Base-by-base conservation (phyloP, 176 grass and related monocot genomes). In the Miscanthus lutarioriparius region DNA sequence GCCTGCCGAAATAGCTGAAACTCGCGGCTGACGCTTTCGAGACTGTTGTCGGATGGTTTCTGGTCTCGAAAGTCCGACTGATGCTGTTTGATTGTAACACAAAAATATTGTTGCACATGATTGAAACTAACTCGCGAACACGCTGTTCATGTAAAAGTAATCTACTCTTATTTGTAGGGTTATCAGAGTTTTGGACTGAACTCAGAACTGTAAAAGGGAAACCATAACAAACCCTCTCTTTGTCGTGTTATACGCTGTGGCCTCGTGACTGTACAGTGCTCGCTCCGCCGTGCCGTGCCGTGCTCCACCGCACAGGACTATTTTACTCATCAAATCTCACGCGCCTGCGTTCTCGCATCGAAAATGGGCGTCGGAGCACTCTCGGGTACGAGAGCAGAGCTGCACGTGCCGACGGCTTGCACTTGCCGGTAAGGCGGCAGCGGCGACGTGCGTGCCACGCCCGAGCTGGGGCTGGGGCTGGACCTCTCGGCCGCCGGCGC, bases 231-330 rank as follows among this genome's bases (percentile, higher is more conserved):
- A 23, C 9, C 8, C 10, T 23, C 27, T 30, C 16, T 48, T 75
- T 75, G 72, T 75, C 72, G 72, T 20, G 27, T 75, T 75, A 75
- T 75, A 75, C 45, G 27, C 33, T 48, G 40, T 30, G 7, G 25
- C 45, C 72, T 51, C 72, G 72, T 75, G 72, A 75, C 45, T 32
- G 44, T 0, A 75, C 72, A 74, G 72, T 30, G 28, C n/a, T n/a
- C 4, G 13, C 26, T 30, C 12, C 12, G 61, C 25, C 23, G 5
- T 5, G 26, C 27, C 27, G 13, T 7, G 61, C 11, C 11, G 10
- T 26, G 70, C 44, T 72, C 39, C 44, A 10, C 44, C 44, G 41
- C 43, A 4, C 72, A 8, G 26, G 72, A 16, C 14, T 73, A 51
- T 33, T 74, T 11, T 74, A 48, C 67, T 41, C 23, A 43, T 48